phyloP scores from a whole-genome alignment of 2,329 filamentous ascomycete genomes.

The Ceratocystis albifundus region DNA sequence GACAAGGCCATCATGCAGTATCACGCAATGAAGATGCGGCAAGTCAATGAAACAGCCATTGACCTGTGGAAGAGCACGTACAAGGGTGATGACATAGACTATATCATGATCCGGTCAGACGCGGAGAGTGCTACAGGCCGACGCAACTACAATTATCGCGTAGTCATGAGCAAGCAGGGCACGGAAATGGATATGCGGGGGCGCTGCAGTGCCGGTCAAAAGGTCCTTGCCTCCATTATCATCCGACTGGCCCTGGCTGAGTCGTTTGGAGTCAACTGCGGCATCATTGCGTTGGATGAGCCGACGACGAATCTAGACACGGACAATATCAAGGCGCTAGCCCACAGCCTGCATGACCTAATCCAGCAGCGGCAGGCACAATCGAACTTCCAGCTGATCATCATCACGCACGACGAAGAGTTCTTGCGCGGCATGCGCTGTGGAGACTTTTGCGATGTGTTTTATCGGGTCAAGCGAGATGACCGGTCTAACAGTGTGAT shows the following conservation, averaged over 20 bases:
- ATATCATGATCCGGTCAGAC: constrained; percentile 88
- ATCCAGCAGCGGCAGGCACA: constrained; percentile 74
- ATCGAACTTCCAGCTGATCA: constrained; percentile 92
- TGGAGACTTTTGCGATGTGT: constrained; percentile 82
- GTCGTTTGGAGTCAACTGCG: constrained; percentile 92
- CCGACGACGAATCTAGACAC: constrained; percentile 93
- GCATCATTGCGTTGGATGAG: constrained; percentile 91
- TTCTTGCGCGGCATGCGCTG: constrained; percentile 90
- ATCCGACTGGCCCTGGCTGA: constrained; percentile 92
- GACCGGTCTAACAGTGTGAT: constrained; percentile 81
- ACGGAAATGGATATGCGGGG: constrained; percentile 99
- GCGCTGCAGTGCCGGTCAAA: constrained; percentile 90
- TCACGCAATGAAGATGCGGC: constrained; percentile 92
- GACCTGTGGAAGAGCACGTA: constrained; percentile 98
- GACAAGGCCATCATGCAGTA: constrained; percentile 98
- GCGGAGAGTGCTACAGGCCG: constrained; percentile 62
- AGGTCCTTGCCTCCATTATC: constrained; percentile 92
- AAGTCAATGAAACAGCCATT: constrained; percentile 87
- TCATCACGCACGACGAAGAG: constrained; percentile 98
- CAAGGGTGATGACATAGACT: constrained; percentile 93
- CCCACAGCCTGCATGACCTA: constrained; percentile 72
- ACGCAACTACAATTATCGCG: constrained; percentile 88
- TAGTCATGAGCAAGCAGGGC: constrained; percentile 95
- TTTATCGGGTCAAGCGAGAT: constrained; percentile 76
- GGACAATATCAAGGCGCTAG: constrained; percentile 87